Evolutionary conservation across 306 rosid species (phyloP), one percentile per base, ranked within the genome.

Genomic region (Castanea sativa): DNA sequence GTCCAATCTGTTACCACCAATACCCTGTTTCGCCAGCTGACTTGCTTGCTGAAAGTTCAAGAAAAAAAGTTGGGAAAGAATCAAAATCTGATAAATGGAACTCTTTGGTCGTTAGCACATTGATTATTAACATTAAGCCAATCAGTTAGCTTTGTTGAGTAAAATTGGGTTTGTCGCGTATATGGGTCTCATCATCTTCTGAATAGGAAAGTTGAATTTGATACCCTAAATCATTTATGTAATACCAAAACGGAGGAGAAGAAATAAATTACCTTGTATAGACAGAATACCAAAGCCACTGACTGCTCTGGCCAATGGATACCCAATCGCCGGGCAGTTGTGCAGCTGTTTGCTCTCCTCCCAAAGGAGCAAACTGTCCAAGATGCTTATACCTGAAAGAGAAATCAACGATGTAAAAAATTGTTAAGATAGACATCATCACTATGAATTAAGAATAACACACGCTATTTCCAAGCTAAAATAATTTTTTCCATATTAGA

Each of bases 261-360:
- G 15, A 58, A 21, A 32, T 10, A 49, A 33, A n/a, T 25, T 83
- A 95, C 99, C 93, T 95, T 68, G 99, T 94, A 81, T 95, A 95
- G 53, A 93, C 96, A 78, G 99, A 95, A 83, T 95, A 95, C 99
- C 99, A 95, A 51, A 93, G 87, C 99, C 99, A 95, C 86, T 95
- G 99, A 71, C 89, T 84, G 88, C 99, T 95, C 65, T 86, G 91
- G 59, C 99, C 99, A 68, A 95, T 93, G 30, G 98, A 95, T 41
- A 95, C 97, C 93, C 97, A 92, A 83, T 95, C 99, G 27, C 98
- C 97, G 7, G 99, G 99, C 85, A 95, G 97, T 83, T 95, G 99
- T 21, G 99, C 98, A 5, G 99, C 99, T 75, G 98, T 93, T 87
- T 93, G 92, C 75, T 95, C 99, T 79, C 99, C 99, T 51, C 99